phyloP scores from a whole-genome alignment of 2,329 filamentous ascomycete genomes.

The Penicillium sp. region DNA sequence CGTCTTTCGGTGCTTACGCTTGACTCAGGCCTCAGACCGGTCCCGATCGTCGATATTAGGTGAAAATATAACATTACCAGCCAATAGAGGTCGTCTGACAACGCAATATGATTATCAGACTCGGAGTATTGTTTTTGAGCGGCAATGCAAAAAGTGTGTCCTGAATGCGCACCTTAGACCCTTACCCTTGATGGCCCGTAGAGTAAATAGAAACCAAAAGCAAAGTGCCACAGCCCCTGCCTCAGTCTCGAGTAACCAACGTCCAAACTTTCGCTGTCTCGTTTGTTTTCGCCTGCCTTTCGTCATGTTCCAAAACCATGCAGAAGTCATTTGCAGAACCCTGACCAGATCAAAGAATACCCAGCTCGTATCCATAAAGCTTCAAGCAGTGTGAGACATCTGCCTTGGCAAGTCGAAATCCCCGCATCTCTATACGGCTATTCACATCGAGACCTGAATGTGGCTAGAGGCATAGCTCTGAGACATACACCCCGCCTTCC shows the following conservation, averaged over 20 bases:
- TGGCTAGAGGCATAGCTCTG: slow-evolving; percentile 3
- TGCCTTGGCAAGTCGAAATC: slow-evolving; percentile 3
- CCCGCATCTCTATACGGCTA: slow-evolving; percentile 3
- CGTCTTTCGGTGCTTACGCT: background rate
- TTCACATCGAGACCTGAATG: slow-evolving; percentile 2
- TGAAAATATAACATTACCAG: background rate
- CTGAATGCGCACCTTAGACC: background rate
- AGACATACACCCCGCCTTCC: slow-evolving; percentile 11
- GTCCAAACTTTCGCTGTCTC: background rate
- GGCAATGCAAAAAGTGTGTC: background rate
- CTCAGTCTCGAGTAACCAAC: background rate
- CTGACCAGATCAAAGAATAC: background rate
- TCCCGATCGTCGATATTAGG: background rate
- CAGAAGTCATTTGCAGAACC: background rate
- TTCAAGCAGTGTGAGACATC: slow-evolving; percentile 6
- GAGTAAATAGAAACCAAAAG: background rate
- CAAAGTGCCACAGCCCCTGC: background rate
- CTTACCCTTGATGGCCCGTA: background rate
- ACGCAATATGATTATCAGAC: background rate
- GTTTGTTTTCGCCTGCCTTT: background rate
- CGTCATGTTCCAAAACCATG: background rate
- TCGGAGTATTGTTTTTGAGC: background rate
- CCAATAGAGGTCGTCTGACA: background rate
- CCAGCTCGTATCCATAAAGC: background rate
- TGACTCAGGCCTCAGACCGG: background rate